A percentile compares a stretch with the other conserved stretches of the same genome.
Evolutionary conservation across 768 basidiomycete species (phyloP).

Genomic region (Mycena kentingensis): DNA sequence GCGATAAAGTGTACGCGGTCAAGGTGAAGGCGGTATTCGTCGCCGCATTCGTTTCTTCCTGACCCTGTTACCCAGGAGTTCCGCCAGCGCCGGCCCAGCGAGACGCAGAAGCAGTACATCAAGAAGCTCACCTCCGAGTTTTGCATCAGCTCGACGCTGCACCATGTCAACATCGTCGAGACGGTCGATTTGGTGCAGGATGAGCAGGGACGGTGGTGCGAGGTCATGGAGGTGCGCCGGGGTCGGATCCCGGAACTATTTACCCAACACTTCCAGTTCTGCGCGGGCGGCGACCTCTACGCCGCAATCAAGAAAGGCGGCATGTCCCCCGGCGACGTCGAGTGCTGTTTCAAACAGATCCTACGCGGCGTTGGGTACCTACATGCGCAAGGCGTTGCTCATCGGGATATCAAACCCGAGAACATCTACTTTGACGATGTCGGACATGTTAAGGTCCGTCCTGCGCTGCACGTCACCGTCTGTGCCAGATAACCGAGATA

Average conservation of each 20-base stretch:
- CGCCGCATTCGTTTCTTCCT: constrained; percentile 1
- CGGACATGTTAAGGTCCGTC: constrained; percentile 87
- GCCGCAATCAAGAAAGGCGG: constrained; percentile 97
- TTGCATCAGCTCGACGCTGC: constrained; percentile 95
- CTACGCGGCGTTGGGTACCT: constrained; percentile 86
- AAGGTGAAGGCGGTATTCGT: constrained; percentile 57
- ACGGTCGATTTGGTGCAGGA: constrained; percentile 99
- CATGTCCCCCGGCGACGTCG: constrained; percentile 49
- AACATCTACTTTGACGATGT: constrained; percentile 92
- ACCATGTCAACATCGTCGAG: constrained; percentile 94
- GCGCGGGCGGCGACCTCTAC: constrained; percentile 96
- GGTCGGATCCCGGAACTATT: not conserved
- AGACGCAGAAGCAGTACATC: constrained; percentile 98
- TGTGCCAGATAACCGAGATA: not conserved
- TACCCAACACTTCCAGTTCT: constrained; percentile 49
- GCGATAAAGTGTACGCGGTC: constrained; percentile 94
- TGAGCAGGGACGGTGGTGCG: constrained; percentile 95
- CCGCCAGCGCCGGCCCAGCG: constrained; percentile 95
- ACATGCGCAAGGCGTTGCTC: constrained; percentile 95
- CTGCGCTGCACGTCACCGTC: constrained; percentile 4
- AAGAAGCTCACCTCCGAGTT: constrained; percentile 99
- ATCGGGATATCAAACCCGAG: constrained; percentile 98
- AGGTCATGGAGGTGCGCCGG: constrained; percentile 83
- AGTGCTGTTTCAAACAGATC: constrained; percentile 98
- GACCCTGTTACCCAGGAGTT: constrained; percentile 75